Evolutionary conservation across 2,329 filamentous ascomycete genomes (phyloP).

Genomic region (Orbilia quercus): DNA sequence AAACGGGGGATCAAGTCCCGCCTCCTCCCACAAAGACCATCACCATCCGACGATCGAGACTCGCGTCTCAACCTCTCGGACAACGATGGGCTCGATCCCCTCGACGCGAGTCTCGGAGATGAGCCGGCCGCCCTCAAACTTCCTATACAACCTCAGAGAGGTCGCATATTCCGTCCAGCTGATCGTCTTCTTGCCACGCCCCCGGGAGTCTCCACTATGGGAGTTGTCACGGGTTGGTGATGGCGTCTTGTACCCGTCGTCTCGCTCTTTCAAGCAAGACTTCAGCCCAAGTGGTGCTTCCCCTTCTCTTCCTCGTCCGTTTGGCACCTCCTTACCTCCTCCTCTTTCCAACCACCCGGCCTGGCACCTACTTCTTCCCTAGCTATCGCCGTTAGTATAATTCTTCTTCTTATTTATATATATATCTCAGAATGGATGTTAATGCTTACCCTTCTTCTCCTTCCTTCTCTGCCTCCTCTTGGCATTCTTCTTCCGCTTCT

Average conservation of each 20-base stretch:
- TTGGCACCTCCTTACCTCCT: no score
- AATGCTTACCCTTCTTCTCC: no score
- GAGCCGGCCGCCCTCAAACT: not conserved
- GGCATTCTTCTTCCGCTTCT: no score
- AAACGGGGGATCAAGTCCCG: no score
- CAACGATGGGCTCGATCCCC: constrained; percentile 3
- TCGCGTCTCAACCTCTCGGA: not conserved
- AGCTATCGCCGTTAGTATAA: no score
- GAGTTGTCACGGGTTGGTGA: not conserved
- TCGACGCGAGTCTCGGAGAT: not conserved
- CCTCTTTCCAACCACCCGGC: no score
- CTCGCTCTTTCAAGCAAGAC: not conserved
- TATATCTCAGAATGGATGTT: no score
- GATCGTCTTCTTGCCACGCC: constrained; percentile 1
- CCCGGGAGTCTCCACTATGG: not conserved
- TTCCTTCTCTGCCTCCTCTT: no score
- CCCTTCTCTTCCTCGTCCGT: not conserved
- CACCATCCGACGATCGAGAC: no score
- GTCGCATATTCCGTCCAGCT: constrained; percentile 3
- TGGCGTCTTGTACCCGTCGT: not conserved
- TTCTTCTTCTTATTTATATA: no score
- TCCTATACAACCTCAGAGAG: not conserved
- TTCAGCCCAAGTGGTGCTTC: not conserved
- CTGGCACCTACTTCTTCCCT: no score
- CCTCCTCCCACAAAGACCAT: no score